Base-by-base conservation (phyloP, 2,329 filamentous ascomycete genomes). In the Pestalotiopsis sp. region DNA sequence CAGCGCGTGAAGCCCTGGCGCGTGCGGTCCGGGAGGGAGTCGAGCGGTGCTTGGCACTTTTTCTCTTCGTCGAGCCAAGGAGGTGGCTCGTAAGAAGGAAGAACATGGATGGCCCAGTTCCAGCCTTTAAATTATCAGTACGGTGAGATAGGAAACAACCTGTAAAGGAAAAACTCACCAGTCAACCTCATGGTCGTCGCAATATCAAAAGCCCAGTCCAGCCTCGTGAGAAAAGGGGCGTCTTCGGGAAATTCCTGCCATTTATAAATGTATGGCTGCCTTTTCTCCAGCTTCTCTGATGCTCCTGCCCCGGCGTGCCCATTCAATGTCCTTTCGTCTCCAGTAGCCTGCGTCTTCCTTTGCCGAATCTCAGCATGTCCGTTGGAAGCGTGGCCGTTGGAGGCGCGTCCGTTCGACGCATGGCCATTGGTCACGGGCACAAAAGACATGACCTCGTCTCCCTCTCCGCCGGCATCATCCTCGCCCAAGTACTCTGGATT, bases 181-280 rank as follows among this genome's bases (percentile, higher is more conserved):
- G 84, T 82, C 56, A 87, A 84, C 49, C 89, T 83, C 72, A 89
- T 86, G 66, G 85, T 86, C 38, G 81, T 80, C 14, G 84, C 78
- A n/a, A 91, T 80, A 71, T 90, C 89, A 17, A 83, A 73, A 0
- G 83, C 80, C 89, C 89, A 91, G 71, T 80, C 79, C 7, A 91
- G 75, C 12, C 89, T 84, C 56, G 85, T 77, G 27, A 74, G 65
- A 60, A 89, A 84, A 0, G 85, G 76, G 1, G 78, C 85, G 3
- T 85, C 76, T 4, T 82, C 80, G 0, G 89, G 89, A 71, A 86
- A 91, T 0, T 83, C 78, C 75, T 91, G 85, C 89, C 89, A 91
- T 73, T 86, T 84, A 68, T 90, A 90, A 68, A 87, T 83, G 60
- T 80, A 80, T 4, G 79, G 77, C 20, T 80, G 74, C 13, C 63